Conservation (phyloP, 208 protist genomes). For the Zelonia costaricensis region DNA sequence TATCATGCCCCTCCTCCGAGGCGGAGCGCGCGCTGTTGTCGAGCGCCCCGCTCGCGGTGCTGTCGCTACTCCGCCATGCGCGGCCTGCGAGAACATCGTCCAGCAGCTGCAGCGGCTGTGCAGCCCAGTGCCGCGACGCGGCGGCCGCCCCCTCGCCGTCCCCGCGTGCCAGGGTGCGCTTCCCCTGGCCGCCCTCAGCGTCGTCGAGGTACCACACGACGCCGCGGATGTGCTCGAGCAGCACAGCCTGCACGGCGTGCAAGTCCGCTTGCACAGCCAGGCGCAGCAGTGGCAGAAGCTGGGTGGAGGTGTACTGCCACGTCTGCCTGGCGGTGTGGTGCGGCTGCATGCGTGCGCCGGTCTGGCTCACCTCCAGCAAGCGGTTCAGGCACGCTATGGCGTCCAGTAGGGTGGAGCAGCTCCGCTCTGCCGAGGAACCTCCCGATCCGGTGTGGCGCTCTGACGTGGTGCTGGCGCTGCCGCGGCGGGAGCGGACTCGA, state of each 20-base stretch:
- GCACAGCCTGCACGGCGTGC: slow-evolving; percentile 33
- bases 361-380: slow-evolving; percentile 32
- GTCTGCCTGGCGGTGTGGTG: slow-evolving; percentile 16
- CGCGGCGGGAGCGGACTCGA: not conserved
- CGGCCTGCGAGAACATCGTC: too few species aligned
- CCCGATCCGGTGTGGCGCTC: not conserved
- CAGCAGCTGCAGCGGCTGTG: slow-evolving; percentile 11
- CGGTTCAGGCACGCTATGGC: slow-evolving; percentile 37
- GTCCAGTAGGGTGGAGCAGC: slow-evolving; percentile 24
- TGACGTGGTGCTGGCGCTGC: not conserved
- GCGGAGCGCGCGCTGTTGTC: too few species aligned
- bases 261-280: slow-evolving; percentile 24
- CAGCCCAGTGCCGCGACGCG: slow-evolving; percentile 22
- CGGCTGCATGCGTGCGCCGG: slow-evolving; percentile 12
- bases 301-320: slow-evolving; percentile 33
- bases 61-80: too few species aligned
- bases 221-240: slow-evolving; percentile 41
- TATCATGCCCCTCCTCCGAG: too few species aligned
- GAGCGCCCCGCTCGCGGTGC: too few species aligned
- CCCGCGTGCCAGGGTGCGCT: not conserved
- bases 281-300: slow-evolving; percentile 34
- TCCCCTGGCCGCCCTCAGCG: not conserved
- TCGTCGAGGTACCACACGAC: slow-evolving; percentile 37
- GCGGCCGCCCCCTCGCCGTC: not conserved
- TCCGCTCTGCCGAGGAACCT: not conserved